Evolutionary conservation across 495 filamentous ascomycete species (phyloP), one percentile per base, ranked within the genome.

Genomic region (Penicillium longicatenatum): DNA sequence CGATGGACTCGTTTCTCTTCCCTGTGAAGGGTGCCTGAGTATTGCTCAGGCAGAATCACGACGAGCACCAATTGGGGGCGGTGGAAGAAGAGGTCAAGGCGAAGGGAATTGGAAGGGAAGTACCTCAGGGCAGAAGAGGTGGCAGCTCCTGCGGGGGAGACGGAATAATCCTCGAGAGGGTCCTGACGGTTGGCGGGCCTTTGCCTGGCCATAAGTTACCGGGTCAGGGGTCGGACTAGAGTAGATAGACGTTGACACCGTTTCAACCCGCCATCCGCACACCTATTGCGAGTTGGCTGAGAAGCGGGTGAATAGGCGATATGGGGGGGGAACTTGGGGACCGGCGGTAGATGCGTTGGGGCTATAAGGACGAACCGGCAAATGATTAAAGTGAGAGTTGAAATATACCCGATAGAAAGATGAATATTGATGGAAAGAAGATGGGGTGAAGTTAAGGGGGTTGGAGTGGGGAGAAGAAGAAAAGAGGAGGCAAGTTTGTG

Each of bases 131-230:
- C 71, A 71, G 79, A 69, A 72, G 73, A 73, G 68, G 75, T 60
- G 63, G 67, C 64, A 66, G 66, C 62, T 70, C 68, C 71, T 68
- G 75, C 68, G 66, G 75, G 67, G 61, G 74, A 69, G 39, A 70
- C 62, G 64, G 71, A 66, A 71, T 70, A 71, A 67, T 77, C 75
- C 75, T 79, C 74, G 65, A 72, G 69, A 70, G 77, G 73, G 74
- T 78, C 75, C 75, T 79, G 77, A 64, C 73, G 75, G 69, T 74
- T 72, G 70, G 66, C 59, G 66, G 74, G 71, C 72, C 73, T 76
- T 76, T 74, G 74, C 62, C 74, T 79, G 74, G 77, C 77, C 77
- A 79, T 79, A 79, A 75, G 77, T 78, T 73, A 70, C 68, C 69
- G 63, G 71, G 60, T 77, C 66, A 65, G 57, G 63, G 60, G 67